Conservation (phyloP, 257 asterid species). For the Ehretia macrophylla region DNA sequence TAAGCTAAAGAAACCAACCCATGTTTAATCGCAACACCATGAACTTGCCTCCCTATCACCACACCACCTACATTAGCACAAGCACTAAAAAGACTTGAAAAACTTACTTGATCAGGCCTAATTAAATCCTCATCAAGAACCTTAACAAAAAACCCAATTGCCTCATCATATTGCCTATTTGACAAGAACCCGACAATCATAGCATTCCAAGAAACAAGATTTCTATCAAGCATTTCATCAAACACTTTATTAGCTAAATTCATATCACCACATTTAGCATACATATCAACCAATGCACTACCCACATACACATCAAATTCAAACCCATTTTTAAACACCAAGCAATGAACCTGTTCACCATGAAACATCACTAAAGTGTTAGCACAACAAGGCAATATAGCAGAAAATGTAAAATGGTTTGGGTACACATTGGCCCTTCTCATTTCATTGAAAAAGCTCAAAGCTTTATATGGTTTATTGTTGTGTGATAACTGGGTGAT, state of each 20-base stretch:
- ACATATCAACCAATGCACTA: conserved; percentile 47
- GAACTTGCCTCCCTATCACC: conserved; percentile 37
- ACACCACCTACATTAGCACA: conserved; percentile 28
- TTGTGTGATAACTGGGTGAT: conserved; percentile 37
- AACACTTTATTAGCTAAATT: conserved; percentile 31
- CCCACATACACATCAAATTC: conserved; percentile 39
- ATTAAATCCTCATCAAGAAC: conserved; percentile 21
- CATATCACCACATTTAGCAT: conserved; percentile 32
- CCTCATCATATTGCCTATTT: conserved; percentile 22
- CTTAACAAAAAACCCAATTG: conserved; percentile 24
- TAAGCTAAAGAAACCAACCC: conserved; percentile 38
- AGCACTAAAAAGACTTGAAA: conserved; percentile 45
- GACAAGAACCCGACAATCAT: conserved; percentile 39
- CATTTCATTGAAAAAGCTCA: conserved; percentile 34
- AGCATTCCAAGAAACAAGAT: conserved; percentile 46
- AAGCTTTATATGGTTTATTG: conserved; percentile 30
- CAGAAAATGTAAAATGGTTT: conserved; percentile 44
- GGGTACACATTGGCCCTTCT: conserved; percentile 36
- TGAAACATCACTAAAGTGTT: conserved; percentile 13
- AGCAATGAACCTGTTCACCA: conserved; percentile 44
- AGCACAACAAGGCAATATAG: conserved; percentile 44
- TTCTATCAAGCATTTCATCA: conserved; percentile 50
- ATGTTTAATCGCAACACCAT: conserved; percentile 30
- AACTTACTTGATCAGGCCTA: conserved; percentile 42
- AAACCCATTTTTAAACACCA: conserved; percentile 35